Evolutionary conservation across 768 basidiomycete genomes (phyloP), one percentile per base, ranked within the genome.

Genomic region (Lentinula edodes): DNA sequence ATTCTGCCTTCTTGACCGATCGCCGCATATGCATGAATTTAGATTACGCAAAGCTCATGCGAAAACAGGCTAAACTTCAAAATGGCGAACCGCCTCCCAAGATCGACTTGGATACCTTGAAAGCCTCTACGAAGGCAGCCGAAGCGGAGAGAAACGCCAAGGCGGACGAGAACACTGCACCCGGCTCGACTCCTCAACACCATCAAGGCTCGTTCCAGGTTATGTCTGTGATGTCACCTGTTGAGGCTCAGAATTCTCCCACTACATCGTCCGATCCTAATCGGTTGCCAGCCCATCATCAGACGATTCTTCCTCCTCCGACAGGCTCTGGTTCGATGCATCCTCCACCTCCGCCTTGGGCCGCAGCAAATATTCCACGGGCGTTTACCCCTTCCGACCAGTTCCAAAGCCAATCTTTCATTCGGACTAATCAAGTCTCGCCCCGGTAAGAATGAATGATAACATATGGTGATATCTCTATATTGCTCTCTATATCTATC

Each of bases 41-140:
- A 92, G 90, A 92, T 74, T 92, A 92, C 65, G 90, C 90, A 9
- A 92, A 92, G 68, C 79, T 92, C 35, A 85, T 90, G 76, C 85
- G 90, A 54, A 91, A 91, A 68, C 81, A 86, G 48, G 77, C 77
- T 15, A 71, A 78, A 20, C 78, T 76, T 9, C 55, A 38, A 32
- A 73, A 78, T n/a, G 87, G 18, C 80, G 85, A 46, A 70, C 72
- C 72, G 6, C 59, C 63, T 3, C 79, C 79, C 34, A 80, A 77
- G 36, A 90, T 92, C 61, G 88, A 90, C 68, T 78, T 92, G 71
- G 89, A 91, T 64, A 90, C 83, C 46, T 75, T 92, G 52, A 86
- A 90, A 10, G 88, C 87, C 32, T 91, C 87, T 50, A 82, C 86
- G 1, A 73, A 85, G n/a, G 84, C 85, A 5, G 80, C 81, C 10